Percentiles rank a stretch among this genome's conserved stretches.
Evolutionary conservation across 2,329 filamentous ascomycete genomes (phyloP).

Genomic region (Parasarocladium wereldwijsianum): DNA sequence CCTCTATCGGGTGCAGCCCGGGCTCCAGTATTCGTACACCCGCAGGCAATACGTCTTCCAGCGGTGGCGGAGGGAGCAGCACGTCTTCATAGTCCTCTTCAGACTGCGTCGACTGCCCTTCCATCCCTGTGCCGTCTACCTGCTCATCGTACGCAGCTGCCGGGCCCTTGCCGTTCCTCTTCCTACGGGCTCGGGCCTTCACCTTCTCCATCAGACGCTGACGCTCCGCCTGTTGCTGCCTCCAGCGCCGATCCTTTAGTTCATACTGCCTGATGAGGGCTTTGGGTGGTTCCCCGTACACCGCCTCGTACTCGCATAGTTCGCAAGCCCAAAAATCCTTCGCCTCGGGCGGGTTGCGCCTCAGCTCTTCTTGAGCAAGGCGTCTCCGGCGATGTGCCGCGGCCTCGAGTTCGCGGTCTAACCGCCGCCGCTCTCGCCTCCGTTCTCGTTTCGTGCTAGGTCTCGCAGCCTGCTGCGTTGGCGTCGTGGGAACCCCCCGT

Average conservation of each 20-base stretch:
- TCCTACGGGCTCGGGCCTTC: slow-evolving; percentile 83
- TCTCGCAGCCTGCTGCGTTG: too few relatives aligned
- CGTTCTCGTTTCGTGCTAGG: too few relatives aligned
- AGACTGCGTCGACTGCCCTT: slow-evolving; percentile 16
- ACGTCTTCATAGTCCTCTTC: slow-evolving; percentile 24
- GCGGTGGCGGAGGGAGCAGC: slow-evolving; percentile 8
- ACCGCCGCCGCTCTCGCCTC: slow-evolving; percentile 48
- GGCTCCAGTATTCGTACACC: slow-evolving; percentile 4
- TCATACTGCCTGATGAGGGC: slow-evolving; percentile 86
- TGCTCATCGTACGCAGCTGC: slow-evolving; percentile 12
- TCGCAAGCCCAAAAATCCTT: slow-evolving; percentile 92
- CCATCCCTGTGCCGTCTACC: not conserved
- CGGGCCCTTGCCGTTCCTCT: slow-evolving; percentile 54
- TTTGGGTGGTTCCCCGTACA: slow-evolving; percentile 76
- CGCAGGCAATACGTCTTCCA: slow-evolving; percentile 6
- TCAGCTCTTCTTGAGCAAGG: slow-evolving; percentile 63
- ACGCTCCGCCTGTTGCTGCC: slow-evolving; percentile 75
- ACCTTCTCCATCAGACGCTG: slow-evolving; percentile 77
- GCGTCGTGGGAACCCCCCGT: too few relatives aligned
- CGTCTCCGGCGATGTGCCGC: slow-evolving; percentile 68
- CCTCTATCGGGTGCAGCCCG: too few relatives aligned
- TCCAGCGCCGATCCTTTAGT: slow-evolving; percentile 77
- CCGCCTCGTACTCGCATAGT: slow-evolving; percentile 94
- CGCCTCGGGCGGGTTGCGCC: slow-evolving; percentile 50
- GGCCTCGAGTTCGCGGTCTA: slow-evolving; percentile 55